A percentile compares a stretch with the other conserved stretches of the same genome.
Evolutionary conservation across 2,329 filamentous ascomycete genomes (phyloP).

Genomic region (Diplodia corticola): DNA sequence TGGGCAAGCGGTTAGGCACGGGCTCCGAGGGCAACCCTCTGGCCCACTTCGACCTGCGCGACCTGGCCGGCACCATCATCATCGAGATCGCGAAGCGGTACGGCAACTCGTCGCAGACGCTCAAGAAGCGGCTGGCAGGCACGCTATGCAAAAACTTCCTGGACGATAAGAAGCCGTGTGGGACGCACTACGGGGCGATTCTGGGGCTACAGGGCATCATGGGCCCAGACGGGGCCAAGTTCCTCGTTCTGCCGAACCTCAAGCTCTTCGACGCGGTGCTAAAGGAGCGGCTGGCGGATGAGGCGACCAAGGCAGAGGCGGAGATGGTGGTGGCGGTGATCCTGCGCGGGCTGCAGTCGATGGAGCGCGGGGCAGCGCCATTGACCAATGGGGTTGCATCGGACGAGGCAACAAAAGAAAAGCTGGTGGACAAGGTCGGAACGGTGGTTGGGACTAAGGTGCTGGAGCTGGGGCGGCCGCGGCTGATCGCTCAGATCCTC

Average conservation of each 20-base stretch:
- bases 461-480: constrained; percentile 40
- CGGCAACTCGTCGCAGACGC: constrained; percentile 73
- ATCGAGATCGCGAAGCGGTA: constrained; percentile 79
- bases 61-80: constrained; percentile 80
- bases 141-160: constrained; percentile 91
- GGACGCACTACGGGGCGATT: constrained; percentile 86
- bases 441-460: constrained; percentile 45
- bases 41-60: constrained; percentile 74
- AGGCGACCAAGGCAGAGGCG: constrained; percentile 58
- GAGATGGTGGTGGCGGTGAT: constrained; percentile 62
- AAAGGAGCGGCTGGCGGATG: constrained; percentile 56
- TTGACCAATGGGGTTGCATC: constrained; percentile 44
- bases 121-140: constrained; percentile 86
- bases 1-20: constrained; percentile 75
- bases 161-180: constrained; percentile 77
- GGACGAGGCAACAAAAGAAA: constrained; percentile 42
- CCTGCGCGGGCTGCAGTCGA: constrained; percentile 54
- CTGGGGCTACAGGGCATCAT: constrained; percentile 77
- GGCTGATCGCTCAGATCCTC: constrained; percentile 41
- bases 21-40: constrained; percentile 47
- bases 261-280: constrained; percentile 64
- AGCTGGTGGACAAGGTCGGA: constrained; percentile 47
- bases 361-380: constrained; percentile 42
- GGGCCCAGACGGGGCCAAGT: constrained; percentile 64
- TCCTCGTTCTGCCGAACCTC: constrained; percentile 66